Evolutionary conservation across 768 basidiomycete species (phyloP).

Genomic region (Boletus tylopilopsis): DNA sequence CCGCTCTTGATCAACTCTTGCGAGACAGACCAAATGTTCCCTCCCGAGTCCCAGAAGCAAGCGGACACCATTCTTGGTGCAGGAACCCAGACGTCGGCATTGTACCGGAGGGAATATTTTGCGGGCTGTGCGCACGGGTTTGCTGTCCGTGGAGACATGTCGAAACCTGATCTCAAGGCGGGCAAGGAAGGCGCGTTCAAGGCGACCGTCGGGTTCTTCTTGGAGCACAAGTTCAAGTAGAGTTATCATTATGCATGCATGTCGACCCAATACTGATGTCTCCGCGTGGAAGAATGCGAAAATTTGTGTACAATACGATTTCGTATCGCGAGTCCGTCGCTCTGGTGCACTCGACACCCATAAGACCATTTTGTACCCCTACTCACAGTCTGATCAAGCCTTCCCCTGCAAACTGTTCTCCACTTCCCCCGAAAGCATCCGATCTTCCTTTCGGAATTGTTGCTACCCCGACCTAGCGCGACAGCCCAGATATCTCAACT

Average conservation of each 20-base stretch:
- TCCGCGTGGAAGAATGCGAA: background rate
- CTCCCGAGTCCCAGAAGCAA: conserved; percentile 37
- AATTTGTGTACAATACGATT: too few relatives aligned
- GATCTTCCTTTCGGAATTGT: too few relatives aligned
- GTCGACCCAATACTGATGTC: background rate
- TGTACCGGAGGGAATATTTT: conserved; percentile 29
- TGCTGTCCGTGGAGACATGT: conserved; percentile 47
- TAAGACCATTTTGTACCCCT: too few relatives aligned
- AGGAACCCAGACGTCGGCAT: conserved; percentile 40
- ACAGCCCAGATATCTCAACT: too few relatives aligned
- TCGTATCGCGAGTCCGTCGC: too few relatives aligned
- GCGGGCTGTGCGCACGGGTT: conserved; percentile 51
- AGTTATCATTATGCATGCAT: background rate
- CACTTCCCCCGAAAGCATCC: too few relatives aligned
- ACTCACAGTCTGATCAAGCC: too few relatives aligned
- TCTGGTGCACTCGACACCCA: too few relatives aligned
- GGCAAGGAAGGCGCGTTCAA: conserved; percentile 57
- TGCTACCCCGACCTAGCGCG: too few relatives aligned
- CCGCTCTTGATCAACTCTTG: conserved; percentile 72
- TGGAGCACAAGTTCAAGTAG: conserved; percentile 31
- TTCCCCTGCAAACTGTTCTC: too few relatives aligned
- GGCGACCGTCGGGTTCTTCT: conserved; percentile 52
- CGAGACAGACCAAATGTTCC: conserved; percentile 49
- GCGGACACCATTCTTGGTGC: conserved; percentile 51
- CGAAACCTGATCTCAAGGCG: conserved; percentile 49